Percentiles rank a stretch among this genome's conserved stretches.
Evolutionary conservation across 495 filamentous ascomycete genomes (phyloP).

Genomic region (Penicillium manginii): DNA sequence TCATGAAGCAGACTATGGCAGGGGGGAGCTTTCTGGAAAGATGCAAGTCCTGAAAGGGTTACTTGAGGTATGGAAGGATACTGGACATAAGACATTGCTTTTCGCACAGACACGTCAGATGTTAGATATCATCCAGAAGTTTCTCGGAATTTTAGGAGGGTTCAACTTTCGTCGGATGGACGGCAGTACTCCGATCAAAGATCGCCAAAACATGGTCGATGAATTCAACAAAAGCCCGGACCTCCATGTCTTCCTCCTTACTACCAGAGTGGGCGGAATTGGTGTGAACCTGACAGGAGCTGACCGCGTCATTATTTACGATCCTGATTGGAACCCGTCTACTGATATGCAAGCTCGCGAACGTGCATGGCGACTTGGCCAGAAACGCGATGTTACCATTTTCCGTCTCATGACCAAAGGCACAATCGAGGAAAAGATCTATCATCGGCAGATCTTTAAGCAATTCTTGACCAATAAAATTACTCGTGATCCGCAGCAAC

Average conservation of each 20-base stretch:
- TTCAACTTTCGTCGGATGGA: conserved; percentile 91
- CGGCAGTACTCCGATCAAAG: conserved; percentile 80
- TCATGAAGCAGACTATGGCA: conserved; percentile 70
- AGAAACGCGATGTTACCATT: conserved; percentile 90
- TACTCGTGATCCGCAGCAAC: conserved; percentile 86
- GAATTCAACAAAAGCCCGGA: conserved; percentile 83
- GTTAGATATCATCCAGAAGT: conserved; percentile 88
- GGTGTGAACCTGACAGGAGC: conserved; percentile 94
- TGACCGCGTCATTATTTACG: conserved; percentile 94
- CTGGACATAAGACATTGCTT: conserved; percentile 87
- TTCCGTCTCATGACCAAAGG: conserved; percentile 96
- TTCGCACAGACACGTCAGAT: conserved; percentile 92
- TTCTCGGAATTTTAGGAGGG: conserved; percentile 64
- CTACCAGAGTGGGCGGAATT: conserved; percentile 91
- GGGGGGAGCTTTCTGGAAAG: conserved; percentile 78
- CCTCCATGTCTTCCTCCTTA: conserved; percentile 87
- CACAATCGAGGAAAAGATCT: conserved; percentile 98
- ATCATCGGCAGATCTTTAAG: conserved; percentile 97
- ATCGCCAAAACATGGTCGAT: conserved; percentile 82
- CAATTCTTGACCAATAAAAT: conserved; percentile 96
- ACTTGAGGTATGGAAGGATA: conserved; percentile 80
- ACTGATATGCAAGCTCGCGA: conserved; percentile 95
- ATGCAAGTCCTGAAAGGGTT: conserved; percentile 90
- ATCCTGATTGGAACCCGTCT: conserved; percentile 97
- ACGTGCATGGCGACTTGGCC: conserved; percentile 91